Evolutionary conservation across 2,329 filamentous ascomycete species (phyloP).

Genomic region (Coccinonectria pachysandricola): DNA sequence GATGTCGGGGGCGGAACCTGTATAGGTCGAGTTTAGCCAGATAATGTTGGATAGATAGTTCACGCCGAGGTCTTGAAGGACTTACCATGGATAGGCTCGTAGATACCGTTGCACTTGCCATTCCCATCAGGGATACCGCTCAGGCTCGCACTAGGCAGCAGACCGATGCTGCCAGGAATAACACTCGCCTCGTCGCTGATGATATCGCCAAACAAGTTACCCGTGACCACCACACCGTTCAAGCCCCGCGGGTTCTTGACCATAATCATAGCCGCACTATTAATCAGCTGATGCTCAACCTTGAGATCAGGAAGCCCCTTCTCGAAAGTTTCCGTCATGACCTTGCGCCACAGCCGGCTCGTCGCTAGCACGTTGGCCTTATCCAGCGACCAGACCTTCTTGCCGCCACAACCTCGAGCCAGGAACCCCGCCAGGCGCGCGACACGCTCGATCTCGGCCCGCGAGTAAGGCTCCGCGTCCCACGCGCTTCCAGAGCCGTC

Average conservation of each 20-base stretch:
- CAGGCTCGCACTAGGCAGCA: slow-evolving; percentile 80
- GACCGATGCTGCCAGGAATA: slow-evolving; percentile 81
- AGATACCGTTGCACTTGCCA: slow-evolving; percentile 82
- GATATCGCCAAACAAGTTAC: slow-evolving; percentile 93
- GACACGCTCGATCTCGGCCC: slow-evolving; percentile 78
- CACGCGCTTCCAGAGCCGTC: slow-evolving; percentile 64
- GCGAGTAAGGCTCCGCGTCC: slow-evolving; percentile 82
- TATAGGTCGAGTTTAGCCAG: no score
- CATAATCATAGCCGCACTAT: slow-evolving; percentile 96
- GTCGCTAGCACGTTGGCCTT: slow-evolving; percentile 97
- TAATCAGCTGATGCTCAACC: slow-evolving; percentile 83
- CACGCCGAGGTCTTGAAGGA: slow-evolving; percentile 2
- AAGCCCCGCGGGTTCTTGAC: slow-evolving; percentile 82
- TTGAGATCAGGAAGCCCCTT: slow-evolving; percentile 83
- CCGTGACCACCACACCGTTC: slow-evolving; percentile 86
- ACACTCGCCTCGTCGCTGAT: slow-evolving; percentile 92
- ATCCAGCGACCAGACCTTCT: slow-evolving; percentile 71
- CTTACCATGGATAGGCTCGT: slow-evolving; percentile 91
- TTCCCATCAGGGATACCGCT: slow-evolving; percentile 79
- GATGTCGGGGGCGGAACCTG: slow-evolving; percentile 46
- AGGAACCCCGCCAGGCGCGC: slow-evolving; percentile 72
- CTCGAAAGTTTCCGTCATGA: slow-evolving; percentile 72
- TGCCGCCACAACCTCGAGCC: slow-evolving; percentile 62
- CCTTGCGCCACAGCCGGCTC: slow-evolving; percentile 79
- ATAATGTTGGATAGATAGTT: no score